These are phyloP conservation scores for Quercus lobata DNA, from an alignment of 331 rosid genomes.

Conservation along the genomic window DNA sequence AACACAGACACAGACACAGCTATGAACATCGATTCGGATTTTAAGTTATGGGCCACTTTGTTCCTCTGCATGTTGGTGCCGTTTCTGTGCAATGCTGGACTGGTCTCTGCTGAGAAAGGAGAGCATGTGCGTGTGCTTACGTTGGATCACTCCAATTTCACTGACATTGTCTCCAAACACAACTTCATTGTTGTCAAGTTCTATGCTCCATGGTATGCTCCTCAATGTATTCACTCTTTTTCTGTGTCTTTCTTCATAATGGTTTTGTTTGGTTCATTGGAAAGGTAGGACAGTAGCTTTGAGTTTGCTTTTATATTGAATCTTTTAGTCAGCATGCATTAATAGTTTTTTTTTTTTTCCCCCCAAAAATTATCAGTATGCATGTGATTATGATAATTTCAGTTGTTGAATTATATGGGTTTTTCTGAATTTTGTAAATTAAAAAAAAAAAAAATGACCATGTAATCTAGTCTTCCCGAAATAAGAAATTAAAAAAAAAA, in stretches of 20 bases:
- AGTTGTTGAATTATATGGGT: not conserved
- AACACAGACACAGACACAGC: not conserved
- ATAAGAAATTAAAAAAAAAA: no score
- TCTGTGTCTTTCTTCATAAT: not conserved
- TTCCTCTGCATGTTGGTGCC: not conserved
- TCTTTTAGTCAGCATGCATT: no score
- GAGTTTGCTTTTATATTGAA: no score
- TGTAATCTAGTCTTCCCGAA: no score
- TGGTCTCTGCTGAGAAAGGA: constrained; percentile 35
- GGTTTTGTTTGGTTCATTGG: not conserved
- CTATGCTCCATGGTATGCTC: constrained; percentile 80
- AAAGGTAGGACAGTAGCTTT: not conserved
- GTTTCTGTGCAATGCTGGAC: not conserved
- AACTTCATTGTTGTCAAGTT: constrained; percentile 87
- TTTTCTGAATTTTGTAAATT: not conserved
- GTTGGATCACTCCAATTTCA: constrained; percentile 72
- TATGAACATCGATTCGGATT: not conserved
- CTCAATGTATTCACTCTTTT: not conserved
- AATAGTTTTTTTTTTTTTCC: no score
- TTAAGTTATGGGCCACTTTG: not conserved
- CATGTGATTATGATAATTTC: not conserved
- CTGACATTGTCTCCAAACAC: constrained; percentile 64
- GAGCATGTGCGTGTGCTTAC: constrained; percentile 83
- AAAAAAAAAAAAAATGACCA: no score
- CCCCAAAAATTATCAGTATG: no score